Conservation (phyloP, 139 green algal genomes). For the Chlamydomonas sp. region DNA sequence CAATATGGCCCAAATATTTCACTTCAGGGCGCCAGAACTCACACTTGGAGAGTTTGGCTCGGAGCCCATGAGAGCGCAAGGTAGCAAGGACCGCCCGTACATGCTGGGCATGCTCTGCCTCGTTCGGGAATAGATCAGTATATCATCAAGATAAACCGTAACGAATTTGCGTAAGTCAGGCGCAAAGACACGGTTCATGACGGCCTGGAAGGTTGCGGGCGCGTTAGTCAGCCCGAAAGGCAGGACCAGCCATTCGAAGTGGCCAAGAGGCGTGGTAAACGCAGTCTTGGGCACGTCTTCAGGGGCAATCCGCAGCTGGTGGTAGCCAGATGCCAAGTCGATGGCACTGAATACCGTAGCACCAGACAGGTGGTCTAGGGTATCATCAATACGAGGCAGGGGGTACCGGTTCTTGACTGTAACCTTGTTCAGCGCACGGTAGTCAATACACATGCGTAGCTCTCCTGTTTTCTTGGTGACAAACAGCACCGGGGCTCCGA, state of each 20-base stretch:
- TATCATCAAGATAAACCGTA: conserved; percentile 66
- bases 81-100: conserved; percentile 44
- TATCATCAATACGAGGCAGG: conserved; percentile 26
- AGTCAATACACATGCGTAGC: conserved; percentile 41
- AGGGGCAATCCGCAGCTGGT: conserved; percentile 22
- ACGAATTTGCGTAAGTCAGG: conserved; percentile 57
- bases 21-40: conserved; percentile 32
- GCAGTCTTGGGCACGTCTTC: conserved; percentile 36
- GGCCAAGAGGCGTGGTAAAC: conserved; percentile 45
- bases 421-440: conserved; percentile 23
- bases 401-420: conserved; percentile 41
- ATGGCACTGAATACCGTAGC: background rate
- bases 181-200: conserved; percentile 59
- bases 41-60: conserved; percentile 60
- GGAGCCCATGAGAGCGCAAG: conserved; percentile 53
- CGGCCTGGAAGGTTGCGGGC: conserved; percentile 33
- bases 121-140: conserved; percentile 51
- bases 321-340: conserved; percentile 19
- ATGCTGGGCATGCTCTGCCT: conserved; percentile 54
- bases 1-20: conserved; percentile 3
- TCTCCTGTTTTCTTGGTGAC: conserved; percentile 40
- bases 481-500: background rate
- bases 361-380: conserved; percentile 21
- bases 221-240: conserved; percentile 30
- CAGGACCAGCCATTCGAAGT: conserved; percentile 54